phyloP scores from a whole-genome alignment of 2,329 filamentous ascomycete species.

The Diaporthe amygdali region DNA sequence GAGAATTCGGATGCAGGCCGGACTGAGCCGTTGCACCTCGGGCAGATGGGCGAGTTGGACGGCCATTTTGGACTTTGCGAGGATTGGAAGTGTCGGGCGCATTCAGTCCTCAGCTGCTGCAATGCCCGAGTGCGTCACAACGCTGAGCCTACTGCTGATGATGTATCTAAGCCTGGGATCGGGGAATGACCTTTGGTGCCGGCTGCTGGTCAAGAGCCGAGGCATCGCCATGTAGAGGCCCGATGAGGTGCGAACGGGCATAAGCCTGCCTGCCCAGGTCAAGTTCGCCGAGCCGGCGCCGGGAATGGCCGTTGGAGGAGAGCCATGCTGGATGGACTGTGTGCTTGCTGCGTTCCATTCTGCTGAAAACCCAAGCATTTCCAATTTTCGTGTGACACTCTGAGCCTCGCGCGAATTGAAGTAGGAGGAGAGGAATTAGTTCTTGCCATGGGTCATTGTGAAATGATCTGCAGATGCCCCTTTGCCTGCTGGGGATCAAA shows the following conservation, averaged over 20 bases:
- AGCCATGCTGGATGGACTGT: background rate
- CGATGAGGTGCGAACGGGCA: conserved; percentile 6
- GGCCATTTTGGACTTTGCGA: conserved; percentile 54
- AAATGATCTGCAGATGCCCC: background rate
- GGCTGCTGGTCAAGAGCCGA: background rate
- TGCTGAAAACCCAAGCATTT: too few species aligned
- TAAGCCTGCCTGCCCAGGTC: background rate
- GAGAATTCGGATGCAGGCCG: conserved; percentile 80
- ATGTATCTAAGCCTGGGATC: background rate
- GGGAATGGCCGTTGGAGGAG: background rate
- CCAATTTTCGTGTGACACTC: background rate
- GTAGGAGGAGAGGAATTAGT: background rate
- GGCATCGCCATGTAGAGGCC: conserved; percentile 18
- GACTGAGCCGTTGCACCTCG: conserved; percentile 78
- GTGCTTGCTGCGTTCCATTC: too few species aligned
- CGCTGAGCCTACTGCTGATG: background rate
- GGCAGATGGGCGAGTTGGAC: conserved; percentile 68
- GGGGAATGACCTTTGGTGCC: background rate
- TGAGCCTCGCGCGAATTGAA: background rate
- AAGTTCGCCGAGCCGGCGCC: conserved; percentile 10
- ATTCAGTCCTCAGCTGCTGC: conserved; percentile 1
- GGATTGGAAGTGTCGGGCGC: conserved; percentile 2
- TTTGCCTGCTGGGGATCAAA: background rate
- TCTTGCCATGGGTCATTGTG: background rate
- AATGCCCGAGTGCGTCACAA: background rate